These are phyloP conservation scores for Monosporozyma unispora DNA, from an alignment of 805 yeast genomes.

Conservation along the genomic window DNA sequence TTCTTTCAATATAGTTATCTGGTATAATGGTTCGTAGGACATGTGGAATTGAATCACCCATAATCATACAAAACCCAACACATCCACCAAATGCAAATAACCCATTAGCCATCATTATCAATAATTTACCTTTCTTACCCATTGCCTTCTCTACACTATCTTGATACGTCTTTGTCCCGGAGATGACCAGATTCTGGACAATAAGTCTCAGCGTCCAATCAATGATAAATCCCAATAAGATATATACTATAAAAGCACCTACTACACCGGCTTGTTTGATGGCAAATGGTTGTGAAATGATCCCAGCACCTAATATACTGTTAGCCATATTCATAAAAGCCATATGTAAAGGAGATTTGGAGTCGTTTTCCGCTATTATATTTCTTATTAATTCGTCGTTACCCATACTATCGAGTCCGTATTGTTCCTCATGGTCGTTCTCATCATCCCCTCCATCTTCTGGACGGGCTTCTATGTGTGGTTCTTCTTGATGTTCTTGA, in stretches of 20 bases:
- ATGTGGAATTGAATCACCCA: constrained; percentile 92
- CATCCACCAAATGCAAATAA: constrained; percentile 91
- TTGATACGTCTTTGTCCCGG: constrained; percentile 73
- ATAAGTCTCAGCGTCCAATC: constrained; percentile 85
- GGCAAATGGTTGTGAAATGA: constrained; percentile 89
- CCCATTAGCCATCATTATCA: constrained; percentile 69
- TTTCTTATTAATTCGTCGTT: constrained; percentile 3
- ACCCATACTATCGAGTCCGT: constrained; percentile 2
- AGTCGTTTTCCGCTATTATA: constrained; percentile 17
- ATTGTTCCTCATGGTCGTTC: neutral
- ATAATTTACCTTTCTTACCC: constrained; percentile 60
- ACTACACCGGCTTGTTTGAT: constrained; percentile 69
- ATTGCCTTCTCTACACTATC: constrained; percentile 74
- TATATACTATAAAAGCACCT: constrained; percentile 59
- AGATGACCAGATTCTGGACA: constrained; percentile 69
- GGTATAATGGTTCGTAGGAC: constrained; percentile 60
- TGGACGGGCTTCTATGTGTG: too few species aligned
- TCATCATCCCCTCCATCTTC: too few species aligned
- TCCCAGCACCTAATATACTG: constrained; percentile 91
- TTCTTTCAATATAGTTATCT: constrained; percentile 33
- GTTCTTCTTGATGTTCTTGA: neutral
- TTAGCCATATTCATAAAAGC: constrained; percentile 98
- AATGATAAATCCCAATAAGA: constrained; percentile 55
- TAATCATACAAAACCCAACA: constrained; percentile 87
- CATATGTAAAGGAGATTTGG: constrained; percentile 58